Conservation (phyloP, 1,284 basidiomycete genomes). For the Rhodotorula sp. region DNA sequence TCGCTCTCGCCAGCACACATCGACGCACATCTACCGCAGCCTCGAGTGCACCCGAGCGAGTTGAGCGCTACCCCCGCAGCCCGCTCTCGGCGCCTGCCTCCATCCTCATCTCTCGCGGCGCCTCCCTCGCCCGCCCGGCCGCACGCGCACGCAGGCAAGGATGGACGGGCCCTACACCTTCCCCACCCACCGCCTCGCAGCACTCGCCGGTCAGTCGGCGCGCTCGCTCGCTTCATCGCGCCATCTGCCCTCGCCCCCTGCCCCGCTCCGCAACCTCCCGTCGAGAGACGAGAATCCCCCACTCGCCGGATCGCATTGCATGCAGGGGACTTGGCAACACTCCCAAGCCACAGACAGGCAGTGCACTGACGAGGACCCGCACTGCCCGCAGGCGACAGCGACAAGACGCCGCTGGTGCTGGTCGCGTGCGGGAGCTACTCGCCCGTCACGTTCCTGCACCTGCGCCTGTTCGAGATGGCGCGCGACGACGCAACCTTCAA, state of each 20-base stretch:
- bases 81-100: neutral
- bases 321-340: neutral
- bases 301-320: neutral
- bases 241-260: neutral
- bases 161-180: constrained; percentile 40
- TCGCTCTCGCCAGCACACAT: too few species aligned
- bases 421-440: constrained; percentile 49
- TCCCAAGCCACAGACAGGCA: neutral
- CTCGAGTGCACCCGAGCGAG: too few species aligned
- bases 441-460: constrained; percentile 49
- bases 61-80: neutral
- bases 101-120: neutral
- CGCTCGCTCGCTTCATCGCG: neutral
- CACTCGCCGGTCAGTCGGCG: constrained; percentile 27
- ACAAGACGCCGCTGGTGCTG: constrained; percentile 48
- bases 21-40: too few species aligned
- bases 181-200: constrained; percentile 31
- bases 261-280: neutral
- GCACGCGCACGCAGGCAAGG: neutral
- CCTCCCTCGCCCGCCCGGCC: neutral
- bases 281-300: neutral
- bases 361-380: neutral
- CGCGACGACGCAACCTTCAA: constrained; percentile 45
- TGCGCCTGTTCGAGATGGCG: constrained; percentile 49
- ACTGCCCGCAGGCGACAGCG: neutral